Conservation (phyloP, 345 rosid genomes). For the Gossypium raimondii region DNA sequence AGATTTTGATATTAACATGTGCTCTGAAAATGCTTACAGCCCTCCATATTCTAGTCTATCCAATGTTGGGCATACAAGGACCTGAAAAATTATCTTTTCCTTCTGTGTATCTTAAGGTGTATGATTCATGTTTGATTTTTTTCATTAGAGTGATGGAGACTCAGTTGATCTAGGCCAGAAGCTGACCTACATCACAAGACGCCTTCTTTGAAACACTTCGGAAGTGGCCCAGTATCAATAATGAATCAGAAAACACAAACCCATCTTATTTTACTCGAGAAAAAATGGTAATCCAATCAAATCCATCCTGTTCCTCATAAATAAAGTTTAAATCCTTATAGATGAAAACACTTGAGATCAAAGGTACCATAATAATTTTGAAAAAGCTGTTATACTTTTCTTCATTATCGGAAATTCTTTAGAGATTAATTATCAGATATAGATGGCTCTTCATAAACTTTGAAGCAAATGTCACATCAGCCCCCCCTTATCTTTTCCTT, state of each 20-base stretch:
- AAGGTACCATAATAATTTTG: conserved; percentile 1
- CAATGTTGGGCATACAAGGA: neutral
- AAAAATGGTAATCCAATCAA: neutral
- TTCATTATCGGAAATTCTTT: neutral
- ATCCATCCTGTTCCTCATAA: neutral
- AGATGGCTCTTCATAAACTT: neutral
- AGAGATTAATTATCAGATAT: neutral
- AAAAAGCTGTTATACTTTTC: neutral
- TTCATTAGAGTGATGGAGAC: neutral
- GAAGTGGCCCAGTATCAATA: conserved; percentile 2
- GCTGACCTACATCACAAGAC: conserved; percentile 1
- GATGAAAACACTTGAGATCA: neutral
- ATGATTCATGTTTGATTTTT: neutral
- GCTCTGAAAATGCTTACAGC: neutral
- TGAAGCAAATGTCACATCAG: neutral
- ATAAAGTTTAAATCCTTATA: neutral
- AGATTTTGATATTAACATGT: neutral
- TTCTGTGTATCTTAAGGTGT: neutral
- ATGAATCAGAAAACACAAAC: neutral
- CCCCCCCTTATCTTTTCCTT: neutral
- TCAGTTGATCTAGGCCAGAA: conserved; percentile 12
- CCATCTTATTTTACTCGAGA: neutral
- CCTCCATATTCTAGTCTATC: neutral
- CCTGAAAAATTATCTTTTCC: neutral
- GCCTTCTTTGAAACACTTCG: conserved; percentile 6